Evolutionary conservation across 129 eudicot genomes (phyloP).

Genomic region (Solidago caesia): DNA sequence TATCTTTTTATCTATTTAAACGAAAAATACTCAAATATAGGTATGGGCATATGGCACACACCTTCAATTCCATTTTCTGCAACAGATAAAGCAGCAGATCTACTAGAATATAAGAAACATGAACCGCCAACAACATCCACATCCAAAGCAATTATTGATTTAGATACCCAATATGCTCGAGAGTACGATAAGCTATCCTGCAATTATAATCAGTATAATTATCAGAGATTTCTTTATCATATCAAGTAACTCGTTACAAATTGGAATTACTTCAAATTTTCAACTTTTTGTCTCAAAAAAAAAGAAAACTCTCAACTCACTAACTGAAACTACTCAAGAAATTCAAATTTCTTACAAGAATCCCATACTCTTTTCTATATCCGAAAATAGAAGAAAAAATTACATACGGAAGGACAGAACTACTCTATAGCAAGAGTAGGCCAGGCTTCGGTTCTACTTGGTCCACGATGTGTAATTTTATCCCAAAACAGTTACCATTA

Average conservation of each 20-base stretch:
- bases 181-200: conserved; percentile 61
- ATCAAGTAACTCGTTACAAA: not conserved
- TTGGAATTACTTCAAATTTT: not conserved
- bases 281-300: too few species aligned
- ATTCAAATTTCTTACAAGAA: too few species aligned
- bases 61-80: conserved; percentile 59
- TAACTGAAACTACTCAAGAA: too few species aligned
- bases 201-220: conserved; percentile 21
- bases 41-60: conserved; percentile 17
- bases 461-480: too few species aligned
- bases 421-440: too few species aligned
- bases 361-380: too few species aligned
- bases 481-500: too few species aligned
- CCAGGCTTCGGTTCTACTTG: too few species aligned
- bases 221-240: not conserved
- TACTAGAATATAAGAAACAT: conserved; percentile 66
- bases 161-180: conserved; percentile 83
- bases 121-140: conserved; percentile 56
- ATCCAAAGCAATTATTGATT: conserved; percentile 73
- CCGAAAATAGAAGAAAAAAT: too few species aligned
- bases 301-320: too few species aligned
- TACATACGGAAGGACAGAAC: too few species aligned
- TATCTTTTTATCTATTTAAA: conserved; percentile 11
- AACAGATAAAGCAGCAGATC: conserved; percentile 54
- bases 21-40: not conserved